Percentiles rank a stretch among this genome's conserved stretches.
Evolutionary conservation across 2,329 filamentous ascomycete species (phyloP).

Genomic region (Curvularia eragrostidis): DNA sequence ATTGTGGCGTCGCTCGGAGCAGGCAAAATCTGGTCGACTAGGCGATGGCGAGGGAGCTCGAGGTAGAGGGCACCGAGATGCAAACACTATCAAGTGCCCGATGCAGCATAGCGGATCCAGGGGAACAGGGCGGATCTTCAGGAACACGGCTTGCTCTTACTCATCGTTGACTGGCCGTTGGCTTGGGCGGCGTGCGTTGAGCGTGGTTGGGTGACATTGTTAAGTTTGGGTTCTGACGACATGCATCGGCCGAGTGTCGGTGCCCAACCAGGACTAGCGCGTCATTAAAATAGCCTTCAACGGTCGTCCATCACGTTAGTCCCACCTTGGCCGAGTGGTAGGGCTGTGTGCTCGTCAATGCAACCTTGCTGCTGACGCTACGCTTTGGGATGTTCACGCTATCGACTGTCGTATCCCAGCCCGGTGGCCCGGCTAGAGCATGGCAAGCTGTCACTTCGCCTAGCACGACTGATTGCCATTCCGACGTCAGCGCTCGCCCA

Average conservation of each 20-base stretch:
- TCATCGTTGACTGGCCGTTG: constrained; percentile 2
- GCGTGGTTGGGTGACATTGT: constrained; percentile 3
- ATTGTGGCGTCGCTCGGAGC: constrained; percentile 24
- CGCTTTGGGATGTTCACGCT: constrained; percentile 33
- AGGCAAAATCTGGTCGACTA: constrained; percentile 16
- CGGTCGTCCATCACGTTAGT: constrained; percentile 21
- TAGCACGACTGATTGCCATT: constrained; percentile 34
- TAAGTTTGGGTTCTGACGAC: constrained; percentile 6
- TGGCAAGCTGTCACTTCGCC: constrained; percentile 38
- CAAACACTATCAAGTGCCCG: constrained; percentile 24
- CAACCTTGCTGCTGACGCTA: constrained; percentile 24
- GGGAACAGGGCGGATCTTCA: constrained; percentile 17
- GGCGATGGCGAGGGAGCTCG: constrained; percentile 14
- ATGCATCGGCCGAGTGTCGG: constrained; percentile 4
- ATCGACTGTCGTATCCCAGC: constrained; percentile 46
- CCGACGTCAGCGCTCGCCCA: constrained; percentile 37
- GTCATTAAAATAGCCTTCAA: constrained; percentile 22
- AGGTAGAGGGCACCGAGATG: constrained; percentile 9
- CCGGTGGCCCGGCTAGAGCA: constrained; percentile 33
- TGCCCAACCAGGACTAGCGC: constrained; percentile 10
- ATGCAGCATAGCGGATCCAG: constrained; percentile 12
- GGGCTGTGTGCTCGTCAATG: constrained; percentile 30
- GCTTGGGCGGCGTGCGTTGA: constrained; percentile 6
- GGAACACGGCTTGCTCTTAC: constrained; percentile 12
- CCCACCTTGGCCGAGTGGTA: constrained; percentile 22